Evolutionary conservation across 805 yeast species (phyloP), one percentile per base, ranked within the genome.

Genomic region (Citeromyces matritensis): DNA sequence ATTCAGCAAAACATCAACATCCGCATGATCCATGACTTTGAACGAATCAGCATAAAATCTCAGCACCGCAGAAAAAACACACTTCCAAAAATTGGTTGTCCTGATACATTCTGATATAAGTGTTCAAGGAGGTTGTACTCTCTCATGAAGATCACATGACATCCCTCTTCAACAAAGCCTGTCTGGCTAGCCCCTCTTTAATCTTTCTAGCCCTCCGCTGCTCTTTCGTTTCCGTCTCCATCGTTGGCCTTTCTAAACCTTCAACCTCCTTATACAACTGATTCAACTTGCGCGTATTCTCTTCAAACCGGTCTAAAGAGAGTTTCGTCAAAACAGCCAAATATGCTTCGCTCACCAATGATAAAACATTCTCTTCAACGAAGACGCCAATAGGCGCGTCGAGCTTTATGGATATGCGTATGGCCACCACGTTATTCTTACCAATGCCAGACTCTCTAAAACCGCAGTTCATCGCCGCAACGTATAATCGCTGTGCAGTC

Each of bases 391-490:
- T 67, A 1, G 95, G 95, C 1, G 75, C 60, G 46, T 84, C 94
- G 15, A 84, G 49, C 38, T 70, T 69, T 35, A 84, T 73, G 4
- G 83, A 73, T 1, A 72, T 78, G 39, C 95, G 59, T 12, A 84
- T 67, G 0, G 85, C 95, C 5, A 84, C 93, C 9, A 77, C 60
- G 41, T 72, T 69, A 42, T 83, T 81, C 21, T 74, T 62, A 6
- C 93, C 93, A 29, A 84, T 81, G 1, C 95, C 95, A 21, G 82
- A 66, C 49, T 84, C 95, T 43, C 95, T 62, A 44, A 78, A 84
- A 3, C 95, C 95, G 53, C 91, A 77, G 2, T 67, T 64, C 82
- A 83, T 76, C 0, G 94, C 94, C 1, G 68, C 53, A 24, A 73
- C 68, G 39, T 74, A 81, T 8, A 84, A 49, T 26, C 52, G 53